Evolutionary conservation across 2,329 filamentous ascomycete species (phyloP).

Genomic region (Leptosphaerulina australis): DNA sequence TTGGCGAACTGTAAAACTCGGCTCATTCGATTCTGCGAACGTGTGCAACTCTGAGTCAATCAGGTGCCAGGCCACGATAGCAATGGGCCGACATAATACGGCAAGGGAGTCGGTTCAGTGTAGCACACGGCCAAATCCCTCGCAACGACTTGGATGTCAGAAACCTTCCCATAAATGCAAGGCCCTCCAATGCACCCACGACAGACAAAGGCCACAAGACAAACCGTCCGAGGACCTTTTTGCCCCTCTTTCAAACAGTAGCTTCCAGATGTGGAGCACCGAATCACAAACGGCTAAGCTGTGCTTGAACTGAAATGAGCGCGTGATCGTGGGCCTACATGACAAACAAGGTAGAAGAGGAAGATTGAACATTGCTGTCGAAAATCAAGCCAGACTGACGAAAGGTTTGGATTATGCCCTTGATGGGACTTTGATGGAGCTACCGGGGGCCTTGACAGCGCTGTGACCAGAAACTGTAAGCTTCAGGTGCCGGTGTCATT

Average conservation of each 20-base stretch:
- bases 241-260: conserved; percentile 1
- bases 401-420: not conserved
- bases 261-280: not conserved
- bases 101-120: not conserved
- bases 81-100: not conserved
- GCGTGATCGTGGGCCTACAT: not conserved
- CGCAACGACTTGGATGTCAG: not conserved
- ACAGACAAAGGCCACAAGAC: conserved; percentile 21
- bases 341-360: not conserved
- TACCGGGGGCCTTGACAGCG: conserved; percentile 24
- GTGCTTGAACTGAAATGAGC: not conserved
- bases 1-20: conserved; percentile 6
- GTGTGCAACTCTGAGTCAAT: conserved; percentile 15
- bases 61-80: conserved; percentile 9
- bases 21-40: conserved; percentile 16
- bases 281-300: not conserved
- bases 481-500: conserved; percentile 22
- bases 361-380: not conserved
- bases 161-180: conserved; percentile 11
- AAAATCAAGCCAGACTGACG: not conserved
- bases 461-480: conserved; percentile 27
- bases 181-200: conserved; percentile 22
- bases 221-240: conserved; percentile 27
- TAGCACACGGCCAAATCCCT: not conserved
- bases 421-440: conserved; percentile 4